Evolutionary conservation across 176 grass and related monocot species (phyloP), one percentile per base, ranked within the genome.

Genomic region (Rhynchospora pubera): DNA sequence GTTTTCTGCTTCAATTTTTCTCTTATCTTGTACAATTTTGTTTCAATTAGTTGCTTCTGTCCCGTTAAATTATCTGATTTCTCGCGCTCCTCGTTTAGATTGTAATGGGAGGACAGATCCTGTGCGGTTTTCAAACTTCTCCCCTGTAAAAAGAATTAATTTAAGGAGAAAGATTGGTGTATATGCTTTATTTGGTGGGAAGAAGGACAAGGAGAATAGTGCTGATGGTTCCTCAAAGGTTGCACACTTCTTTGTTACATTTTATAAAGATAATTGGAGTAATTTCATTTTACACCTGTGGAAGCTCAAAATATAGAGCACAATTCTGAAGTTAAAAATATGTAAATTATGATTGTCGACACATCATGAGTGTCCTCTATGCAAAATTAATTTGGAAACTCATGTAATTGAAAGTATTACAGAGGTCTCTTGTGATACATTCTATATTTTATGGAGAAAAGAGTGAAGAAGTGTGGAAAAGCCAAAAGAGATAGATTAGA

Each of bases 181-280:
- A 12, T 99, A 91, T 84, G 85, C 87, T 85, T 85, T 99, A 85
- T 99, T 98, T 93, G 96, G 97, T 77, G 91, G 97, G 62, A 99
- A 99, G 34, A 99, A 99, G 24, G 96, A 93, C 51, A 94, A 91
- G 82, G 94, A 98, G 67, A 91, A 85, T 23, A 77, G 85, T 70
- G 94, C 88, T 13, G 96, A 99, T 48, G 82, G 86, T 68, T 87
- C 91, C 55, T 79, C 53, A 62, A 81, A 81, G 89, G 92, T 99
- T 82, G 78, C 7, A 82, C 77, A 0, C 52, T 78, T 47, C 64
- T 42, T 67, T 26, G 26, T 50, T 86, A 59, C n/a, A 53, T 50
- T 77, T 23, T 59, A 14, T 42, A 47, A 32, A 65, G 18, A 15
- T 83, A 48, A 11, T 6, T 26, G 16, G 19, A 76, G 46, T 16